Percentiles rank a stretch among this genome's conserved stretches.
These are phyloP conservation scores for Rhizopus sp. DNA, from an alignment of 371 early-diverging fungal genomes.

Conservation along the genomic window DNA sequence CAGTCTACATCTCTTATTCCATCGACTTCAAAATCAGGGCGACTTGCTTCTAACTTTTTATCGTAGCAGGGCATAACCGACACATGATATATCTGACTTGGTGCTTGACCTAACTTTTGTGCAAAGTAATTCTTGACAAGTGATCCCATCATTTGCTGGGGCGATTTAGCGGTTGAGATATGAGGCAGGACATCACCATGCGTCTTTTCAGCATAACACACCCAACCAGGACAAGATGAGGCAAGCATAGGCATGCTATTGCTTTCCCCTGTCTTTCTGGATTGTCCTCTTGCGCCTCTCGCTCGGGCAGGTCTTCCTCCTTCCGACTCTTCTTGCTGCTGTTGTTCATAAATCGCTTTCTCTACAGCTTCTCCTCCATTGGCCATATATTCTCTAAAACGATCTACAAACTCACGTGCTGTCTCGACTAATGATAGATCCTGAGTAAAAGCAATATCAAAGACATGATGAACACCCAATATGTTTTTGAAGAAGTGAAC, in stretches of 20 bases:
- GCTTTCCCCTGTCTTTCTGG: slow-evolving; percentile 18
- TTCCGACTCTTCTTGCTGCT: slow-evolving; percentile 5
- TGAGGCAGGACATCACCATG: slow-evolving; percentile 84
- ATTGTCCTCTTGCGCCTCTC: slow-evolving; percentile 16
- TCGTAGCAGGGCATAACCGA: slow-evolving; percentile 98
- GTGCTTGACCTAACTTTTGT: slow-evolving; percentile 56
- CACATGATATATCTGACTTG: slow-evolving; percentile 86
- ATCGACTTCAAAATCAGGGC: slow-evolving; percentile 87
- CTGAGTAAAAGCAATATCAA: slow-evolving; percentile 87
- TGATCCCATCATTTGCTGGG: slow-evolving; percentile 95
- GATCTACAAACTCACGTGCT: slow-evolving; percentile 87
- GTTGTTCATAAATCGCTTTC: slow-evolving; percentile 18
- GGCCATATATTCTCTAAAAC: slow-evolving; percentile 55
- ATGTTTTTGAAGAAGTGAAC: slow-evolving; percentile 64
- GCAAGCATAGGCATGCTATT: slow-evolving; percentile 74
- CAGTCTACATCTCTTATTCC: slow-evolving; percentile 92
- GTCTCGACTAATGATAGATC: slow-evolving; percentile 84
- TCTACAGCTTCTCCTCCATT: slow-evolving; percentile 43
- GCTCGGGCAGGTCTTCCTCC: slow-evolving; percentile 26
- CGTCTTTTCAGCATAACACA: slow-evolving; percentile 98
- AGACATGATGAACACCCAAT: slow-evolving; percentile 83
- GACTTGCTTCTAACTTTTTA: slow-evolving; percentile 96
- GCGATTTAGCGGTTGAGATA: slow-evolving; percentile 87
- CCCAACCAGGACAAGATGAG: slow-evolving; percentile 92
- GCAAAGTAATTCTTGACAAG: slow-evolving; percentile 85